Evolutionary conservation across 768 basidiomycete species (phyloP).

Genomic region (Saitozyma sp.): DNA sequence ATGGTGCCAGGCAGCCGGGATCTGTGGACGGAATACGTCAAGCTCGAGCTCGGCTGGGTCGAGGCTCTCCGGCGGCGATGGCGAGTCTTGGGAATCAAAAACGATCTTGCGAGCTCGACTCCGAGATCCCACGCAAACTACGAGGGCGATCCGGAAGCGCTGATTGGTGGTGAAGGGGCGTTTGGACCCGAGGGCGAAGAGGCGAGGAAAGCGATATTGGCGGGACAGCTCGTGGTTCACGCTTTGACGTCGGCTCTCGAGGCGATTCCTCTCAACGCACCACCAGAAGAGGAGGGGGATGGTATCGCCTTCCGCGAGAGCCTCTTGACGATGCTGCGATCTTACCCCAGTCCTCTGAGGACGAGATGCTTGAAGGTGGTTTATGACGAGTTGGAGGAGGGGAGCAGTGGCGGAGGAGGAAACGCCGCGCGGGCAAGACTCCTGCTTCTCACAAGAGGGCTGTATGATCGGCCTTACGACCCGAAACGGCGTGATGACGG

Average conservation of each 20-base stretch:
- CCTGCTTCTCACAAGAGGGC: conserved; percentile 30
- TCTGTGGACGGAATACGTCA: conserved; percentile 86
- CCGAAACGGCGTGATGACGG: conserved; percentile 35
- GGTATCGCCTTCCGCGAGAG: conserved; percentile 51
- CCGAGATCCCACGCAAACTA: neutral
- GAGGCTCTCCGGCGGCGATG: conserved; percentile 77
- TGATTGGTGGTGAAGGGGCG: conserved; percentile 73
- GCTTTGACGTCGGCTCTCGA: conserved; percentile 25
- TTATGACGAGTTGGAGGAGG: conserved; percentile 34
- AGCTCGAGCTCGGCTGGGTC: conserved; percentile 83
- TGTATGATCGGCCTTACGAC: conserved; percentile 49
- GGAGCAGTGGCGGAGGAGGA: conserved; percentile 3
- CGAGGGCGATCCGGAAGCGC: conserved; percentile 58
- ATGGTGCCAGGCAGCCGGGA: conserved; percentile 69
- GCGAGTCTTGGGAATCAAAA: conserved; percentile 71
- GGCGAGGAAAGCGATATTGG: conserved; percentile 43
- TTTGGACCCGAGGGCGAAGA: conserved; percentile 47
- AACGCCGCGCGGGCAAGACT: conserved; percentile 27
- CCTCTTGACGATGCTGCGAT: conserved; percentile 39
- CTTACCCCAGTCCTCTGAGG: conserved; percentile 50
- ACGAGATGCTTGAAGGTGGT: conserved; percentile 32
- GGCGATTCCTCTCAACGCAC: conserved; percentile 14
- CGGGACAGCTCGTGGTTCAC: conserved; percentile 25
- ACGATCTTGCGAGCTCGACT: neutral
- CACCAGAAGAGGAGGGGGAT: conserved; percentile 39